Percentiles rank a stretch among this genome's conserved stretches.
Evolutionary conservation across 1,139 yeast species (phyloP).

Genomic region (Zygoascus meyerae): DNA sequence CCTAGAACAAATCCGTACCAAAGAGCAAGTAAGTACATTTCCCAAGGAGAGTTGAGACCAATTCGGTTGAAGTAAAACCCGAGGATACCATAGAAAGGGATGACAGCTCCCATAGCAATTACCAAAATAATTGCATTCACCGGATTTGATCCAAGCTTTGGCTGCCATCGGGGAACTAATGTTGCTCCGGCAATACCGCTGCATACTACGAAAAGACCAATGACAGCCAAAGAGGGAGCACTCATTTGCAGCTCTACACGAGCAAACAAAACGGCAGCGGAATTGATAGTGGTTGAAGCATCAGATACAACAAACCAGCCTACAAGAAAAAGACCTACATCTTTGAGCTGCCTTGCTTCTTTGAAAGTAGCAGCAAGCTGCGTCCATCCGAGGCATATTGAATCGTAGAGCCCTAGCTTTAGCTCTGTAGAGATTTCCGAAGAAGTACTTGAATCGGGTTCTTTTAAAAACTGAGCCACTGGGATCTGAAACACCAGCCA

Average conservation of each 20-base stretch:
- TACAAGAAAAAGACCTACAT: slow-evolving; percentile 51
- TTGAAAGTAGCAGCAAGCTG: slow-evolving; percentile 47
- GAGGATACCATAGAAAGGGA: slow-evolving; percentile 60
- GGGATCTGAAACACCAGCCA: slow-evolving; percentile 66
- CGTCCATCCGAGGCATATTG: slow-evolving; percentile 51
- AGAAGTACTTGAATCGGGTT: not conserved
- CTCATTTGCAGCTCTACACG: slow-evolving; percentile 60
- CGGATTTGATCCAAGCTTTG: slow-evolving; percentile 35
- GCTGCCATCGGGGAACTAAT: slow-evolving; percentile 44
- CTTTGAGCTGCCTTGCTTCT: slow-evolving; percentile 52
- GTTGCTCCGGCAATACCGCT: slow-evolving; percentile 62
- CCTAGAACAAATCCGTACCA: slow-evolving; percentile 72
- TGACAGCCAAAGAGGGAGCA: slow-evolving; percentile 52
- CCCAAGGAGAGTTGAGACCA: slow-evolving; percentile 55
- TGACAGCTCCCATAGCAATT: slow-evolving; percentile 53
- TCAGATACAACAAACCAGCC: slow-evolving; percentile 72
- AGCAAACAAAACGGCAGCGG: slow-evolving; percentile 67
- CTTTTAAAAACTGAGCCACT: slow-evolving; percentile 40
- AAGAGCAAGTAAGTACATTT: slow-evolving; percentile 57
- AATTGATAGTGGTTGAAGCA: slow-evolving; percentile 64
- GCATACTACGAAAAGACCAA: slow-evolving; percentile 56
- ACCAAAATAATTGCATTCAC: slow-evolving; percentile 45
- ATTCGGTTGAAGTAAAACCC: slow-evolving; percentile 49
- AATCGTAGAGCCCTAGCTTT: slow-evolving; percentile 16
- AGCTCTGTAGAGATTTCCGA: slow-evolving; percentile 20